Conservation (phyloP, 2,329 filamentous ascomycete genomes). For the Colletotrichum sp. region DNA sequence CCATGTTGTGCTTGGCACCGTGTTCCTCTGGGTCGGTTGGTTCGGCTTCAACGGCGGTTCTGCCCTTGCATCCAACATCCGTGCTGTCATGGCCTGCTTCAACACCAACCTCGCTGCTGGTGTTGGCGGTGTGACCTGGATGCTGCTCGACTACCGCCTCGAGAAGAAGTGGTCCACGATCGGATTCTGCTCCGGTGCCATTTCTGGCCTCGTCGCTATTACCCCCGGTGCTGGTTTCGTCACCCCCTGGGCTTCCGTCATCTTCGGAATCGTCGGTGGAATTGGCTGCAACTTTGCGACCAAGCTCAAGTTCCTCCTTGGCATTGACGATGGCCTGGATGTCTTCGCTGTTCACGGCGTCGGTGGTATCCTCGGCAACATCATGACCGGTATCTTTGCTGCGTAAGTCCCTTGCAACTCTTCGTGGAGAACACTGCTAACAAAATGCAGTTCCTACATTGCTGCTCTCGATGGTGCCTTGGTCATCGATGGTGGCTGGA, state of each 20-base stretch:
- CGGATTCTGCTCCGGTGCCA: constrained; percentile 89
- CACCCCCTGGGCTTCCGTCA: constrained; percentile 65
- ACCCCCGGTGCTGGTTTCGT: constrained; percentile 90
- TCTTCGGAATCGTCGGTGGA: constrained; percentile 65
- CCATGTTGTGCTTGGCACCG: constrained; percentile 74
- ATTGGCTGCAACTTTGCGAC: constrained; percentile 84
- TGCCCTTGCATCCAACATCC: constrained; percentile 81
- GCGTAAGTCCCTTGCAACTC: constrained; percentile 51
- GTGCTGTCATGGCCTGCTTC: constrained; percentile 87
- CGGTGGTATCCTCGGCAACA: constrained; percentile 81
- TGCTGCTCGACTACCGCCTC: constrained; percentile 86
- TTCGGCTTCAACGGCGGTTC: constrained; percentile 94
- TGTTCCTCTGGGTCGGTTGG: constrained; percentile 91
- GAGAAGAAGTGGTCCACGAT: constrained; percentile 94
- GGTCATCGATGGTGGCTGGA: constrained; percentile 67
- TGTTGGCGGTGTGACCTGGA: constrained; percentile 83
- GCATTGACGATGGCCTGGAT: constrained; percentile 87
- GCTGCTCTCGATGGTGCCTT: constrained; percentile 74
- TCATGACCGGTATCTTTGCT: constrained; percentile 79
- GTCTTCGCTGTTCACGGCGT: constrained; percentile 90
- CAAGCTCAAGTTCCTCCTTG: constrained; percentile 77
- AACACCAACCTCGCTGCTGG: constrained; percentile 89
- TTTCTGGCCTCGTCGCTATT: constrained; percentile 87
- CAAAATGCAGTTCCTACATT: constrained; percentile 63
- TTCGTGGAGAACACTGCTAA: not conserved